Base-by-base conservation (phyloP, 805 yeast species). In the Myxozyma kluyveri region DNA sequence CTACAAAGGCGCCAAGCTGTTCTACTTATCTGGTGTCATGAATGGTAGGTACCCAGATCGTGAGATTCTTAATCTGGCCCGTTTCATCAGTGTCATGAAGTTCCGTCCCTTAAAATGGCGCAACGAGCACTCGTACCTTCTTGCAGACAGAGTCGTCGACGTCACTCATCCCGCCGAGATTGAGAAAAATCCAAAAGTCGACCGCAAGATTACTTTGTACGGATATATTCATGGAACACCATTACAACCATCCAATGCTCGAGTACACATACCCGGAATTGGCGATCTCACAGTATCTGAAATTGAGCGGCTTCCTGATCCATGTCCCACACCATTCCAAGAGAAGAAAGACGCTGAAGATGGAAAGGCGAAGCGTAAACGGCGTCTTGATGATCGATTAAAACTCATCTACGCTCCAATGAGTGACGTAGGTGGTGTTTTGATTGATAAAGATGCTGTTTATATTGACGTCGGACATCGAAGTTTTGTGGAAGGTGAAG, bases 21-120 rank as follows among this genome's bases (percentile, higher is more conserved):
- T 93, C 67, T 90, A 91, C 66, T 75, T 93, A 18, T 86, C 96
- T 1, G 99, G 99, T 64, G 97, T 93, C 43, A 78, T 93, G 47
- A 95, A 93, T 65, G 99, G 99, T 38, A 81, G 99, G 66, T 93
- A 93, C 67, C 99, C 99, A 1, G 99, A 93, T 69, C 78, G 99
- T 63, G 99, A 93, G 68, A 86, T 93, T 56, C 74, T 93, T 56
- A 93, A 93, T 65, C 76, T 93, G 63, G 84, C 95, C 2, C 77
- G 99, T 61, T 93, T 95, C 67, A 86, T 93, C 49, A 84, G 95
- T 4, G 97, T 91, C 42, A 91, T 95, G 98, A 93, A 95, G 69
- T 95, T 95, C 71, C 80, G 99, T 65, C 99, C 99, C n/a, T 75
- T 95, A 62, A 93, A 93, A 69, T 93, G 99, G 99, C 82, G 99